Conservation (phyloP, 2,329 filamentous ascomycete species). For the Aspergillus awamori region DNA sequence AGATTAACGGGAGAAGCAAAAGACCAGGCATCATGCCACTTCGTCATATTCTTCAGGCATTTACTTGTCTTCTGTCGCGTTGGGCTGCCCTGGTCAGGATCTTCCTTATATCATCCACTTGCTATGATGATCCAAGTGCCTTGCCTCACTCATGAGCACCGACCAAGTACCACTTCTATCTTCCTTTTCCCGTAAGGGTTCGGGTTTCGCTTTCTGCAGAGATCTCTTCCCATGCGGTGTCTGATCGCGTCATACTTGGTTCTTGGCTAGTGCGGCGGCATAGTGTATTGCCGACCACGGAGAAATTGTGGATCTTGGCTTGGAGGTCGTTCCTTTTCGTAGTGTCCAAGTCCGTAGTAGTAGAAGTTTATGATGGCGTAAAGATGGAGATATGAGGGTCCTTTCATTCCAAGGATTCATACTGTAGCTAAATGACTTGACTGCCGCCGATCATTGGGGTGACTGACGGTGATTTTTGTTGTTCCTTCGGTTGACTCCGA, state of each 20-base stretch:
- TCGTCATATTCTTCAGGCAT: neutral
- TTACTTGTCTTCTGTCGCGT: neutral
- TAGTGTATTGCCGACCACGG: constrained; percentile 6
- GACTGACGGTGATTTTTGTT: neutral
- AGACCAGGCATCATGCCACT: constrained; percentile 1
- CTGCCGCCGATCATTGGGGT: neutral
- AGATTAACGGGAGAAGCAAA: neutral
- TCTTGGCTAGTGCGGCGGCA: neutral
- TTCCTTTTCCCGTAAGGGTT: too few species aligned
- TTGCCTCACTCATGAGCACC: neutral
- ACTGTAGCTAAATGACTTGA: too few species aligned
- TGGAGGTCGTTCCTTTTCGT: neutral
- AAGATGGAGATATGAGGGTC: neutral
- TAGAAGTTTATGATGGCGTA: neutral
- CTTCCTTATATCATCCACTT: neutral
- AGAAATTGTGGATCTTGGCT: constrained; percentile 8
- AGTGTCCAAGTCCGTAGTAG: neutral
- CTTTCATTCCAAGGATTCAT: neutral
- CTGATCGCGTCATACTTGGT: neutral
- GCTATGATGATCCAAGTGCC: neutral
- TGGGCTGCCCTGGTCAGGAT: neutral
- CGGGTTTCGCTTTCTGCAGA: neutral
- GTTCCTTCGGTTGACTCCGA: neutral
- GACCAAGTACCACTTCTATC: neutral
- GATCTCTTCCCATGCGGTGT: neutral